These are phyloP conservation scores for Pigoraptor vietnamica DNA, from an alignment of 78 protist species.

Conservation along the genomic window DNA sequence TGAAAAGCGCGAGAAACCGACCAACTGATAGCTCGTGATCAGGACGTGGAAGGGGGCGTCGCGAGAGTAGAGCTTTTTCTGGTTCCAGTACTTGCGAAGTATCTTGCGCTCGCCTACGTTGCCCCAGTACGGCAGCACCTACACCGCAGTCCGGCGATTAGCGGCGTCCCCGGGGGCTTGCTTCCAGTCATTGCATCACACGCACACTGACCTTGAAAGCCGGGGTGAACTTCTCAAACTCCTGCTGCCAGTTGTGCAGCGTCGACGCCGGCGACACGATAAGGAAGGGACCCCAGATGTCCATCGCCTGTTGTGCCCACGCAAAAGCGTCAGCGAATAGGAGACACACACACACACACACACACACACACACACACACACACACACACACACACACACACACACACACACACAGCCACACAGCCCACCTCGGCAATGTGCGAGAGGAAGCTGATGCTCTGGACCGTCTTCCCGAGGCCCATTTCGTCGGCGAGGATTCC, in stretches of 20 bases:
- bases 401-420: no score
- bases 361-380: no score
- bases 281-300: constrained; percentile 42
- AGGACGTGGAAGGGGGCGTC: constrained; percentile 79
- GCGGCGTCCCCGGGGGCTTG: no score
- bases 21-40: constrained; percentile 60
- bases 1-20: background rate
- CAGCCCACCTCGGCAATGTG: constrained; percentile 7
- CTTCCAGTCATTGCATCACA: no score
- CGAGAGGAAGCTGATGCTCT: constrained; percentile 56
- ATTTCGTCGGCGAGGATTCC: constrained; percentile 86
- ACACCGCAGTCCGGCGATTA: background rate
- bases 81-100: constrained; percentile 21
- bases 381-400: no score
- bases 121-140: constrained; percentile 37
- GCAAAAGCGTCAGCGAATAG: no score
- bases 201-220: constrained; percentile 16
- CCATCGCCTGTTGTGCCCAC: background rate
- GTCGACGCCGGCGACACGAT: constrained; percentile 42
- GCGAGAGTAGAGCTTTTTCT: background rate
- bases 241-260: constrained; percentile 50
- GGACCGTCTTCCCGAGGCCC: constrained; percentile 52
- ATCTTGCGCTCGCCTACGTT: constrained; percentile 9
- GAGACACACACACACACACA: no score
- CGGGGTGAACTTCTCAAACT: constrained; percentile 31